These are phyloP conservation scores for Torulaspora gathmanii DNA, from an alignment of 805 yeast genomes.

Conservation along the genomic window DNA sequence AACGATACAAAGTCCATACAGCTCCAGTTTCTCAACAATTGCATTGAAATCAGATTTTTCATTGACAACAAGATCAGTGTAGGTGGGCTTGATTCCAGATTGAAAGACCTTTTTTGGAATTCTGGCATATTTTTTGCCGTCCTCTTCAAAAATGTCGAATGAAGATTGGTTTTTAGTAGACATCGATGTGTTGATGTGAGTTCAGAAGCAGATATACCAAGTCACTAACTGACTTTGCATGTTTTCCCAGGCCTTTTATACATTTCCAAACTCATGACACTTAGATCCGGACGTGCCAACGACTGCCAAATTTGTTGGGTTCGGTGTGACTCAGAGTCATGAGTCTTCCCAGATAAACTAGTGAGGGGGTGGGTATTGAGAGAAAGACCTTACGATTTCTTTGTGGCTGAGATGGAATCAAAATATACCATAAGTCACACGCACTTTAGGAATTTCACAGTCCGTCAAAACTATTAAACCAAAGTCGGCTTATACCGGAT, in stretches of 20 bases:
- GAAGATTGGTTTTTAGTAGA: conserved; percentile 9
- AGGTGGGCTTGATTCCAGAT: background rate
- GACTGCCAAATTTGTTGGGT: background rate
- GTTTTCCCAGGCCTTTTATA: background rate
- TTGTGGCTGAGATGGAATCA: no score
- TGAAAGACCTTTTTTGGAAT: conserved; percentile 7
- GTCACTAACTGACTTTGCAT: background rate
- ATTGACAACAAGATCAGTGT: conserved; percentile 4
- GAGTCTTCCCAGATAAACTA: no score
- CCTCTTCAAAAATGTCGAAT: conserved; percentile 9
- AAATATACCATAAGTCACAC: no score
- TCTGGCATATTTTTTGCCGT: conserved; percentile 11
- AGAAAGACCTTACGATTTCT: no score
- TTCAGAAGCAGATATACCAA: background rate
- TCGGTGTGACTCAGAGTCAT: background rate
- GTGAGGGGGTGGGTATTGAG: no score
- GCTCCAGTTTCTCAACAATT: conserved; percentile 19
- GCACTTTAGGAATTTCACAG: no score
- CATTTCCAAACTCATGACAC: no score
- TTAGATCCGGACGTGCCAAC: no score
- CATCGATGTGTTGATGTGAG: background rate
- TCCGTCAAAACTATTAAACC: no score
- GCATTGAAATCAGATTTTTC: conserved; percentile 5
- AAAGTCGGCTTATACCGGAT: no score
- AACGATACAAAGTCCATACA: conserved; percentile 28